These are phyloP conservation scores for Marasmius tenuissimus DNA, from an alignment of 1,284 basidiomycete species.

Conservation along the genomic window DNA sequence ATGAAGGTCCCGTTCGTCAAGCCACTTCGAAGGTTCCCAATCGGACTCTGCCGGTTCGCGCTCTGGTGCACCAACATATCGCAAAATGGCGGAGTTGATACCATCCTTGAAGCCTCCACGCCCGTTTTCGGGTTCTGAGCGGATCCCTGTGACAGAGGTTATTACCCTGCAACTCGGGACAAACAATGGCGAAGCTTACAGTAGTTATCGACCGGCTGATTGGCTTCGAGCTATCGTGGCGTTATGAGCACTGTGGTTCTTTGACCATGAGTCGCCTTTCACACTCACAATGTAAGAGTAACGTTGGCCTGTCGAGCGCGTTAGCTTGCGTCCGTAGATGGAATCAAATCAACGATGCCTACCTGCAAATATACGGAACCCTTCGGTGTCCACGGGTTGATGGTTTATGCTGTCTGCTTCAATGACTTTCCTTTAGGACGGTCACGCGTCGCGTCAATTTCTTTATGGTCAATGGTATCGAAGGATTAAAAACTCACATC, in stretches of 20 bases:
- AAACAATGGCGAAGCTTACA: too few species aligned
- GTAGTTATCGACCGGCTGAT: slow-evolving; percentile 17
- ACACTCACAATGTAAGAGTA: slow-evolving; percentile 34
- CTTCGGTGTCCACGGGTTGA: slow-evolving; percentile 39
- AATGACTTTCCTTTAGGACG: slow-evolving; percentile 34
- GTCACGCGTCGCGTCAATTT: too few species aligned
- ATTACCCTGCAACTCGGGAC: too few species aligned
- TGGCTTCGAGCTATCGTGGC: slow-evolving; percentile 9
- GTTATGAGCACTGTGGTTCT: slow-evolving; percentile 27
- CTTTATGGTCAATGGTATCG: not conserved
- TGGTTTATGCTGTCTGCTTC: slow-evolving; percentile 51
- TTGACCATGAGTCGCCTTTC: not conserved
- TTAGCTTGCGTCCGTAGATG: not conserved
- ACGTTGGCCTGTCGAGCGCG: slow-evolving; percentile 15
- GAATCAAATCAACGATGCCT: slow-evolving; percentile 15
- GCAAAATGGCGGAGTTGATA: slow-evolving; percentile 42
- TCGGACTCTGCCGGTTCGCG: slow-evolving; percentile 35
- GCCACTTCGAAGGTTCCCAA: slow-evolving; percentile 1
- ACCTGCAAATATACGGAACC: slow-evolving; percentile 34
- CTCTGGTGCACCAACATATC: slow-evolving; percentile 38
- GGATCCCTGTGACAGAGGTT: slow-evolving; percentile 16
- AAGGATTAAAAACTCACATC: slow-evolving; percentile 21
- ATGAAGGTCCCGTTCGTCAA: slow-evolving; percentile 11
- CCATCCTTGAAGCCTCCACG: slow-evolving; percentile 21
- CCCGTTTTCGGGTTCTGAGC: slow-evolving; percentile 18